These are phyloP conservation scores for Echinosophora koreensis DNA, from an alignment of 306 rosid genomes.

Conservation along the genomic window DNA sequence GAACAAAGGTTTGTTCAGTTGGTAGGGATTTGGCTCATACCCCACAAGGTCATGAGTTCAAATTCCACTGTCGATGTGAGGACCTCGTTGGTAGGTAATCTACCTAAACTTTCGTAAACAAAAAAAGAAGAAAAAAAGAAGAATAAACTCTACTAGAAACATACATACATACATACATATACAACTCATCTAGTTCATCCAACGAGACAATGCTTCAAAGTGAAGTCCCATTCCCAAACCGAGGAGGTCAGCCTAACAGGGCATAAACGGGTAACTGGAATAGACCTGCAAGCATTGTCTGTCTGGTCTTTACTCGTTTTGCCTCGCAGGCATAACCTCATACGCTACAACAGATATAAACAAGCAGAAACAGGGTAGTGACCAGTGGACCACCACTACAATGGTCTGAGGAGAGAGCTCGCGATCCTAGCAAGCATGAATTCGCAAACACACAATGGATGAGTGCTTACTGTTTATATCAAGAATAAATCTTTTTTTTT, in stretches of 20 bases:
- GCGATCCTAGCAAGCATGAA: slow-evolving; percentile 24
- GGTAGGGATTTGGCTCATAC: too few relatives aligned
- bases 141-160: too few relatives aligned
- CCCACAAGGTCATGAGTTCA: too few relatives aligned
- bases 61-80: too few relatives aligned
- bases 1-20: too few relatives aligned
- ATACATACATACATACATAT: too few relatives aligned
- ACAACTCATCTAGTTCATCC: neutral
- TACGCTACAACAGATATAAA: neutral
- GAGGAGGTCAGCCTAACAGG: neutral
- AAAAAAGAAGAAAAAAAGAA: too few relatives aligned
- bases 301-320: neutral
- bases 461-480: too few relatives aligned
- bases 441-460: neutral
- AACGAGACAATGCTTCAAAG: neutral
- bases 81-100: too few relatives aligned
- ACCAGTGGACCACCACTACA: neutral
- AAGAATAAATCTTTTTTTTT: too few relatives aligned
- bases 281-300: neutral
- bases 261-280: neutral
- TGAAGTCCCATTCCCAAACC: neutral
- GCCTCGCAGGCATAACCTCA: neutral
- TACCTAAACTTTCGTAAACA: too few relatives aligned
- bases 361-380: neutral
- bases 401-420: neutral